Conservation (phyloP, 371 early-diverging fungal species). For the Syncephalastrum sp. region DNA sequence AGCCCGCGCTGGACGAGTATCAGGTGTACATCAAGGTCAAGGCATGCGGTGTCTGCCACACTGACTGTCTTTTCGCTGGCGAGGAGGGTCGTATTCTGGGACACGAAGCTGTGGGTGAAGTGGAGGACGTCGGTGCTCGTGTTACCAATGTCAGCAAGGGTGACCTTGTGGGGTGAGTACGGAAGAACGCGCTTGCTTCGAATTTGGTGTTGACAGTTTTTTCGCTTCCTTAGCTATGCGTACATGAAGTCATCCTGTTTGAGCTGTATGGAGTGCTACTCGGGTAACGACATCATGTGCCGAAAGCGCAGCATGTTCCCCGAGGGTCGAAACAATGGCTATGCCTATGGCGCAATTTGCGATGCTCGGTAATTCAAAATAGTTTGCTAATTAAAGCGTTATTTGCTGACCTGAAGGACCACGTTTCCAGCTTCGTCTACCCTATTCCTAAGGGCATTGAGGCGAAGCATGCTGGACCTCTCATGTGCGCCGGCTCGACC, state of each 20-base stretch:
- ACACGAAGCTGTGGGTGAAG: constrained; percentile 51
- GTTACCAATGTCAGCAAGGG: constrained; percentile 48
- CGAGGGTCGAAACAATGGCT: constrained; percentile 43
- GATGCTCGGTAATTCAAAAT: constrained; percentile 33
- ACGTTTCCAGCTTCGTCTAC: constrained; percentile 34
- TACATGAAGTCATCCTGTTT: constrained; percentile 46
- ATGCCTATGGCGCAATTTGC: constrained; percentile 44
- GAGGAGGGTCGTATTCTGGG: constrained; percentile 33
- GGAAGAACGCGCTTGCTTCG: not conserved
- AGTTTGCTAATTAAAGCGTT: not conserved
- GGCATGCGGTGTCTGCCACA: constrained; percentile 58
- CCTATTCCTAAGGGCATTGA: constrained; percentile 55
- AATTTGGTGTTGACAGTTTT: not conserved
- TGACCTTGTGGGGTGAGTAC: constrained; percentile 47
- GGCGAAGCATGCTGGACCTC: constrained; percentile 52
- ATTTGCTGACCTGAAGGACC: constrained; percentile 2
- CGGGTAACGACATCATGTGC: constrained; percentile 50
- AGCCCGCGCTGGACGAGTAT: constrained; percentile 11
- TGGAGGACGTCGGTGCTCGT: constrained; percentile 36
- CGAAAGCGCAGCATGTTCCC: constrained; percentile 44
- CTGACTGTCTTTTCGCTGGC: constrained; percentile 38
- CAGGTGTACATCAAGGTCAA: constrained; percentile 43
- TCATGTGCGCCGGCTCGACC: constrained; percentile 70
- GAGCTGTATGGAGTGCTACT: constrained; percentile 38
- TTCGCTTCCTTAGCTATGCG: constrained; percentile 13